Base-by-base conservation (phyloP, 352 stramenopile genomes). In the Pythium angustatum region DNA sequence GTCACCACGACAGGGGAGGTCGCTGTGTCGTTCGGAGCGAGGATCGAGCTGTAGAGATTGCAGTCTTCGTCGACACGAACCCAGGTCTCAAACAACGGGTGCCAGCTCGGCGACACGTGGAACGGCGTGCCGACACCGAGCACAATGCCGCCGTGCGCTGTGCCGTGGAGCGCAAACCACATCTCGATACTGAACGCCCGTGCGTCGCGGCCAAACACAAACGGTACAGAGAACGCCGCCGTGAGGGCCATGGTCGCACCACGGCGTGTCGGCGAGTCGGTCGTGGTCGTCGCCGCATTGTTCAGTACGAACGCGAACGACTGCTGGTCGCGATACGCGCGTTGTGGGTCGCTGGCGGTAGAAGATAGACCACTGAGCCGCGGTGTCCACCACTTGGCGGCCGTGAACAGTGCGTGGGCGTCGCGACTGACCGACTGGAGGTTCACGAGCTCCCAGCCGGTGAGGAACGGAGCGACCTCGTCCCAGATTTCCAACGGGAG, bases 31-130 rank as follows among this genome's bases (percentile, higher is more conserved):
- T 27, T 31, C 12, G 55, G 14, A 1, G 55, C 40, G 30, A 71
- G 44, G 8, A 71, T 22, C 22, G 64, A 71, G 36, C 54, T 31
- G 28, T 45, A 61, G 9, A 71, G 33, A 33, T 62, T 49, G 19
- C 64, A 30, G 8, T 54, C 36, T 6, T 56, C 47, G 38, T 65
- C 55, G 21, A 71, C 43, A 11, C 44, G 30, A 27, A 65, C 40
- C 64, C 64, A 71, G 24, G 31, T 57, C 43, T 71, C 64, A 31
- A 71, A 71, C 17, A 71, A 30, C 31, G 64, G 57, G 28, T 71
- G 65, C 55, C 57, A 71, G 33, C 36, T 71, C 41, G 64, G 64
- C 27, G 64, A 71, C 47, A 71, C 43, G 27, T 71, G 55, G 57
- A 71, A 71, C 28, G 64, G 64, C 40, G 64, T 66, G 24, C 64